Conservation (phyloP, 306 rosid species). For the Fragaria ananassa region DNA sequence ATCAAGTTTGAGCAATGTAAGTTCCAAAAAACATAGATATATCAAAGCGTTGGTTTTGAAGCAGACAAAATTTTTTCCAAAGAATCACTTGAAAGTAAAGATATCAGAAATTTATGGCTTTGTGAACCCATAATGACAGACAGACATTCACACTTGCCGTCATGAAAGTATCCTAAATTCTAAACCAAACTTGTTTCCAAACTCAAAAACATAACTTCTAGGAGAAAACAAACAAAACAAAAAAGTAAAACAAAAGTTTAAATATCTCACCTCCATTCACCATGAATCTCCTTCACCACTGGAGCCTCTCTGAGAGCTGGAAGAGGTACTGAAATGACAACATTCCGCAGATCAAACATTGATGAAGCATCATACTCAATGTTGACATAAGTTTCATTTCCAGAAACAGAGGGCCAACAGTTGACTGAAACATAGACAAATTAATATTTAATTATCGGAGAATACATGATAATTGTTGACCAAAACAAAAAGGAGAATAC, state of each 20-base stretch:
- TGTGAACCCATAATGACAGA: not conserved
- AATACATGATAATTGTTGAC: constrained; percentile 14
- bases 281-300: constrained; percentile 71
- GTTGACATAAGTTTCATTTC: constrained; percentile 91
- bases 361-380: constrained; percentile 94
- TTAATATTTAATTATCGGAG: constrained; percentile 15
- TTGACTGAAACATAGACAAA: constrained; percentile 63
- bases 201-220: not conserved
- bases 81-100: not conserved
- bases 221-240: too few species aligned
- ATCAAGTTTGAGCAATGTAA: not conserved
- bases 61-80: not conserved
- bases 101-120: not conserved
- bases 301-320: constrained; percentile 97
- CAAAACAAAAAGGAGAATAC: not conserved
- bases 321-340: constrained; percentile 83
- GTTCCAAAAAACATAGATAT: not conserved
- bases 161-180: not conserved
- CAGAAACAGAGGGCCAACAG: constrained; percentile 98
- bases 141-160: not conserved
- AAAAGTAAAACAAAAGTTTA: not conserved
- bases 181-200: not conserved
- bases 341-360: constrained; percentile 72
- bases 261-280: constrained; percentile 76
- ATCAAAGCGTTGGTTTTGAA: not conserved